Conservation (phyloP, 768 basidiomycete species). For the Artomyces pyxidatus region DNA sequence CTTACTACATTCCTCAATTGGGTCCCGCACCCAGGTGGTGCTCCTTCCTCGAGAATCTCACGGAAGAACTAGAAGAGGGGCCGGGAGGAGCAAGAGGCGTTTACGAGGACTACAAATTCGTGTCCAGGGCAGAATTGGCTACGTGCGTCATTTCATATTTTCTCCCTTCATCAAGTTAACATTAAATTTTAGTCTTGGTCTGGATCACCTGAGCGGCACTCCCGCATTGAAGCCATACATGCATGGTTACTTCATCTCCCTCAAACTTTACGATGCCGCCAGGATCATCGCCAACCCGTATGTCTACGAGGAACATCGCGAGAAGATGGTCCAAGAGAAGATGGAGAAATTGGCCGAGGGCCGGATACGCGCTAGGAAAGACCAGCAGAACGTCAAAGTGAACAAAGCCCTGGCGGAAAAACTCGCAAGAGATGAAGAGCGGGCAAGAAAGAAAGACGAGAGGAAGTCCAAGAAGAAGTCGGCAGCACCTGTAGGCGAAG, state of each 20-base stretch:
- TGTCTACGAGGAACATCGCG: conserved; percentile 90
- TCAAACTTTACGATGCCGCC: conserved; percentile 94
- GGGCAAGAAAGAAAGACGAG: conserved; percentile 44
- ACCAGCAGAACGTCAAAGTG: conserved; percentile 57
- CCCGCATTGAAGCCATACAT: conserved; percentile 97
- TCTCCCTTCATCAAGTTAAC: not conserved
- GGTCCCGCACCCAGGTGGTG: conserved; percentile 97
- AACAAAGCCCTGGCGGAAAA: conserved; percentile 85
- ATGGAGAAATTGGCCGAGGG: conserved; percentile 92
- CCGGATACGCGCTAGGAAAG: conserved; percentile 80
- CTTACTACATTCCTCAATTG: conserved; percentile 92
- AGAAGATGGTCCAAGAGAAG: conserved; percentile 78
- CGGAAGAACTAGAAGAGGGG: conserved; percentile 96
- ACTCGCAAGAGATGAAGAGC: conserved; percentile 60
- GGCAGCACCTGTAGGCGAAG: conserved; percentile 30
- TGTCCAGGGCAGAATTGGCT: conserved; percentile 79
- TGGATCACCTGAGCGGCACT: conserved; percentile 92
- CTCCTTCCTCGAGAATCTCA: conserved; percentile 95
- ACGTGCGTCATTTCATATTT: conserved; percentile 43
- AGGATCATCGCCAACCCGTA: conserved; percentile 95
- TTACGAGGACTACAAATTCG: conserved; percentile 97
- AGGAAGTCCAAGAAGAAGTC: conserved; percentile 37
- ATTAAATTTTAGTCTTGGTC: conserved; percentile 57
- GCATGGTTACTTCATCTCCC: conserved; percentile 97
- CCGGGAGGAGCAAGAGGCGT: conserved; percentile 50